Evolutionary conservation across 106 monocot species (phyloP).

Genomic region (Xerophyta viscosa): DNA sequence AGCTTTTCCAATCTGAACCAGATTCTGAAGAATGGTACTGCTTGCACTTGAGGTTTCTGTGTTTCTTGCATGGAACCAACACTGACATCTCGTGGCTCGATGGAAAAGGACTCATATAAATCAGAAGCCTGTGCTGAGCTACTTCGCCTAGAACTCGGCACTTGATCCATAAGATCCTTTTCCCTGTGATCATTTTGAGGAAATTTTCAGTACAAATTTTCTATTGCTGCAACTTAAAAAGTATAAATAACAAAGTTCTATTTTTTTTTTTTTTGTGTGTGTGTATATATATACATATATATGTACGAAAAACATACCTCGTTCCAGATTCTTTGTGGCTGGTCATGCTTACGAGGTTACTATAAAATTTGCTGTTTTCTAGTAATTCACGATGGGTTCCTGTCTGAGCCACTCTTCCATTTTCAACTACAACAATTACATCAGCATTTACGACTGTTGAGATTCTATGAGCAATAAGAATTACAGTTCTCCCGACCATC

Average conservation of each 20-base stretch:
- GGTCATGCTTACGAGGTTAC: constrained; percentile 17
- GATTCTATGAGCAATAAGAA: constrained; percentile 42
- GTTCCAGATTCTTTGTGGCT: constrained; percentile 1
- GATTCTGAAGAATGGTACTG: constrained; percentile 29
- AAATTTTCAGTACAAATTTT: background rate
- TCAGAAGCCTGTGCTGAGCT: constrained; percentile 4
- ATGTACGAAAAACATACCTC: too few species aligned
- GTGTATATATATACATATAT: background rate
- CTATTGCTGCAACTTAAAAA: too few species aligned
- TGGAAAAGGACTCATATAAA: too few species aligned
- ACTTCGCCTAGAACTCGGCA: background rate
- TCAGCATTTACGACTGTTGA: constrained; percentile 36
- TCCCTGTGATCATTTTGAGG: constrained; percentile 10
- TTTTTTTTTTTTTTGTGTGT: too few species aligned
- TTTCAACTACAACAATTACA: constrained; percentile 30
- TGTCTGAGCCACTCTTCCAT: constrained; percentile 32
- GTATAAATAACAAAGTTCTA: too few species aligned
- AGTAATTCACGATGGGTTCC: constrained; percentile 38
- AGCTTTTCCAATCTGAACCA: constrained; percentile 30
- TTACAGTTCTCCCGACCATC: constrained; percentile 41
- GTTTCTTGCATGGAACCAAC: background rate
- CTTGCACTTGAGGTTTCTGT: constrained; percentile 5
- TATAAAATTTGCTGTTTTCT: constrained; percentile 26
- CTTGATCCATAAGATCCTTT: constrained; percentile 13
- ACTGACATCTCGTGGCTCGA: background rate